These are phyloP conservation scores for Kwoniella dejecticola DNA, from an alignment of 768 basidiomycete genomes.

Conservation along the genomic window DNA sequence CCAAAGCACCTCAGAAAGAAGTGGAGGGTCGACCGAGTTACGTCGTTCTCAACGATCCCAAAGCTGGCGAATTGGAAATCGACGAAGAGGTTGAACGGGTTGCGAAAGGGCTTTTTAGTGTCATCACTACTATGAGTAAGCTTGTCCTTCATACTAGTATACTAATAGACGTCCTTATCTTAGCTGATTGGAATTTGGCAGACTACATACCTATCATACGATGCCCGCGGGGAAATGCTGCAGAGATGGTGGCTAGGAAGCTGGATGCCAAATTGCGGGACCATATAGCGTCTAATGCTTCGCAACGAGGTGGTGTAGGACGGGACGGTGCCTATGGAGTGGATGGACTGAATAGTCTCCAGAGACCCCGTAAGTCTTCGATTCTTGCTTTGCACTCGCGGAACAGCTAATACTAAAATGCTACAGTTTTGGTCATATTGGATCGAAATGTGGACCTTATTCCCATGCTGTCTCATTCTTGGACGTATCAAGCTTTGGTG, in stretches of 20 bases:
- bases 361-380: slow-evolving; percentile 70
- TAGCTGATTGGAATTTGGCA: slow-evolving; percentile 56
- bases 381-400: neutral
- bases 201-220: slow-evolving; percentile 93
- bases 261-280: slow-evolving; percentile 90
- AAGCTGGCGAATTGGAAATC: slow-evolving; percentile 83
- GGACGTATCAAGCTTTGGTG: slow-evolving; percentile 98
- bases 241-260: slow-evolving; percentile 98
- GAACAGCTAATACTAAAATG: slow-evolving; percentile 3
- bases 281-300: slow-evolving; percentile 63
- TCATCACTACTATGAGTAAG: slow-evolving; percentile 80
- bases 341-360: slow-evolving; percentile 78
- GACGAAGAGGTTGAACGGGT: slow-evolving; percentile 92
- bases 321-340: slow-evolving; percentile 71
- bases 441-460: slow-evolving; percentile 94
- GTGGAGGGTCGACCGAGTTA: slow-evolving; percentile 64
- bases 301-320: slow-evolving; percentile 54
- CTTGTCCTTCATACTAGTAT: slow-evolving; percentile 1
- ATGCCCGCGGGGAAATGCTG: slow-evolving; percentile 91
- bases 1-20: slow-evolving; percentile 31
- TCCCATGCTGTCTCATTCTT: slow-evolving; percentile 90
- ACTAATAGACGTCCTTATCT: neutral
- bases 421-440: slow-evolving; percentile 81
- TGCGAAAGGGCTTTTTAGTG: slow-evolving; percentile 86
- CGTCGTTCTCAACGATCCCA: slow-evolving; percentile 83